A percentile compares a stretch with the other conserved stretches of the same genome.
Evolutionary conservation across 306 rosid genomes (phyloP).

Genomic region (Vigna radiata): DNA sequence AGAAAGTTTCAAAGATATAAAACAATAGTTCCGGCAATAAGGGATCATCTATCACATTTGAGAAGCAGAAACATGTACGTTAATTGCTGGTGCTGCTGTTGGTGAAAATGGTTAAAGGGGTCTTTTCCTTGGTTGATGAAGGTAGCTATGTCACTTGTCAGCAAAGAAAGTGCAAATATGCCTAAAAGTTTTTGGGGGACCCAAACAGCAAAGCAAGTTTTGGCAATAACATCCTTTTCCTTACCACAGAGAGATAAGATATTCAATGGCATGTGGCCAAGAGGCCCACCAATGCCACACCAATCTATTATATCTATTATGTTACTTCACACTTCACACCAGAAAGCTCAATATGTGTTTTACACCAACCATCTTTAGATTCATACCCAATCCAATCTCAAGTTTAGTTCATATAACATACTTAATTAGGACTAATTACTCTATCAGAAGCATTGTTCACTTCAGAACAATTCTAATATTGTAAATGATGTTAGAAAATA

Average conservation of each 20-base stretch:
- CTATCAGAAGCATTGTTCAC: too few relatives aligned
- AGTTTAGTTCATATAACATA: too few relatives aligned
- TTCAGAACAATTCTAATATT: too few relatives aligned
- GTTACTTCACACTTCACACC: constrained; percentile 21
- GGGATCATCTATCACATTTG: neutral
- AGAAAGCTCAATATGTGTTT: constrained; percentile 24
- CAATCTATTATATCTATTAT: constrained; percentile 10
- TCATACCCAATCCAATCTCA: too few relatives aligned
- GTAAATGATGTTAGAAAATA: too few relatives aligned
- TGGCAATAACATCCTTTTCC: constrained; percentile 41
- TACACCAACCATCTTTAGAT: constrained; percentile 12
- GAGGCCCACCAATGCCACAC: constrained; percentile 46
- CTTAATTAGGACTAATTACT: too few relatives aligned
- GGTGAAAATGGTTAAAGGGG: constrained; percentile 21
- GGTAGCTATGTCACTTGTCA: constrained; percentile 20
- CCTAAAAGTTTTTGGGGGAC: constrained; percentile 43
- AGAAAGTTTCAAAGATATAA: neutral
- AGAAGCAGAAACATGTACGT: constrained; percentile 4
- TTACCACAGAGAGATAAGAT: constrained; percentile 30
- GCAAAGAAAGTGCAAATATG: constrained; percentile 33
- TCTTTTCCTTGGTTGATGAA: neutral
- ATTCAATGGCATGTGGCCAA: constrained; percentile 48
- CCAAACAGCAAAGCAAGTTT: constrained; percentile 43
- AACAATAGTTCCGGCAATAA: neutral
- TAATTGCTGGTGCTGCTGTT: neutral